Evolutionary conservation across 768 basidiomycete species (phyloP).

Genomic region (Erythrobasidium yunnanense): DNA sequence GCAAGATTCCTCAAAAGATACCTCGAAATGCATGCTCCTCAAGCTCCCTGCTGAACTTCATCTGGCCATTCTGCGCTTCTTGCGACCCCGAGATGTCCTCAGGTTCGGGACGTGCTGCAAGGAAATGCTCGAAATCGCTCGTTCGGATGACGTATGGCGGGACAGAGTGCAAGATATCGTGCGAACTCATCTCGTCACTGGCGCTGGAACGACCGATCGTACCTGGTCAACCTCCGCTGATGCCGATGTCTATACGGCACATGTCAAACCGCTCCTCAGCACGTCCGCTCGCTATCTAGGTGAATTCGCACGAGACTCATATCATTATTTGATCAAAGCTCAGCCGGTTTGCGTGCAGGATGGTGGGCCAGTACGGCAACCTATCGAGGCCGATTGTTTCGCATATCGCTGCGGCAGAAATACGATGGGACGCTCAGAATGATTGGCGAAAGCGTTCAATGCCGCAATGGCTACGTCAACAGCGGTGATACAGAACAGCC

Average conservation of each 20-base stretch:
- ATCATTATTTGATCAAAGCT: background rate
- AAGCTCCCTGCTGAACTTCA: constrained; percentile 4
- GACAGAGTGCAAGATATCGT: background rate
- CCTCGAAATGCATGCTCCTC: background rate
- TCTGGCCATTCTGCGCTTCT: background rate
- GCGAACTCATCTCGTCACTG: background rate
- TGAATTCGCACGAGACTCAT: background rate
- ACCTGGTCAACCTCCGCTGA: background rate
- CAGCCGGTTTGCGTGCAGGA: background rate
- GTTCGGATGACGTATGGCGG: constrained; percentile 10
- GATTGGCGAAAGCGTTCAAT: background rate
- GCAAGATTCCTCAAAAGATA: too few relatives aligned
- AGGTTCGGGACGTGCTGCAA: background rate
- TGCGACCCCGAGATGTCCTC: background rate
- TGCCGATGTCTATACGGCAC: background rate
- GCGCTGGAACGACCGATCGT: background rate
- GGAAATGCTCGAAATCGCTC: background rate
- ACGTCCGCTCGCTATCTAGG: background rate
- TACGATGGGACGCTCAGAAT: background rate
- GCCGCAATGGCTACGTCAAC: background rate
- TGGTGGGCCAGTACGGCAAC: constrained; percentile 11
- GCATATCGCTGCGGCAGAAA: background rate
- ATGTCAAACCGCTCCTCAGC: background rate
- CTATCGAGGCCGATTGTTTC: background rate
- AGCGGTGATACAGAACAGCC: background rate